Base-by-base conservation (phyloP, 441 rosid genomes). In the Populus hybrid region DNA sequence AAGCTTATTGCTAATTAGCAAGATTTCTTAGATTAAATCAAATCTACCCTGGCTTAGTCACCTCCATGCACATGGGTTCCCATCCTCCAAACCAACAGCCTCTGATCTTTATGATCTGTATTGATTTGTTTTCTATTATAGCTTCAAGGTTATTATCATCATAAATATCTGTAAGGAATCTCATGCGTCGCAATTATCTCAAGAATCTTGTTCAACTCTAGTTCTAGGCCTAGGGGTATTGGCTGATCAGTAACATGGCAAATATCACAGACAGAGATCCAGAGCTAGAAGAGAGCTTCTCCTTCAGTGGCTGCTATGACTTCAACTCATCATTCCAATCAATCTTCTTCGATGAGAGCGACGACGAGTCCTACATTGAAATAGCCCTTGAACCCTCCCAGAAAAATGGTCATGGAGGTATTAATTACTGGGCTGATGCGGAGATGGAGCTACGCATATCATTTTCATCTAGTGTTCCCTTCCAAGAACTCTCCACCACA, bases 361-460 rank as follows among this genome's bases (percentile, higher is more conserved):
- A 78, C 11, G 82, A 78, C 0, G 87, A 82, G 4, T 67, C 80
- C 16, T 85, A 70, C 72, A 82, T 85, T 8, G 87, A 85, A 71
- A 82, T 85, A 28, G 81, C 76, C 8, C 73, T 85, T 20, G 78
- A 71, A 30, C 80, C 83, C 18, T 46, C 73, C n/a, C 24, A 4
- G 18, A 11, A 34, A 2, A 6, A 76, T 2, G n/a, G 11, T 10
- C 10, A 14, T 18, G 28, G 16, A 28, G 63, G 46, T 26, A 35
- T 38, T n/a, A 34, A 65, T 11, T 11, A 5, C 53, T 10, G 68
- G 40, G 73, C 66, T 23, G 66, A 69, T 10, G 73, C 68, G 36
- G 79, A 68, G 11, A 24, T 78, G 81, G 79, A 78, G 77, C 42
- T 76, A 11, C 82, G 82, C 10, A 68, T 78, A 42, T 85, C 84